Percentiles rank a stretch among this genome's conserved stretches.
These are phyloP conservation scores for Mortierella sp. DNA, from an alignment of 371 early-diverging fungal species.

Conservation along the genomic window DNA sequence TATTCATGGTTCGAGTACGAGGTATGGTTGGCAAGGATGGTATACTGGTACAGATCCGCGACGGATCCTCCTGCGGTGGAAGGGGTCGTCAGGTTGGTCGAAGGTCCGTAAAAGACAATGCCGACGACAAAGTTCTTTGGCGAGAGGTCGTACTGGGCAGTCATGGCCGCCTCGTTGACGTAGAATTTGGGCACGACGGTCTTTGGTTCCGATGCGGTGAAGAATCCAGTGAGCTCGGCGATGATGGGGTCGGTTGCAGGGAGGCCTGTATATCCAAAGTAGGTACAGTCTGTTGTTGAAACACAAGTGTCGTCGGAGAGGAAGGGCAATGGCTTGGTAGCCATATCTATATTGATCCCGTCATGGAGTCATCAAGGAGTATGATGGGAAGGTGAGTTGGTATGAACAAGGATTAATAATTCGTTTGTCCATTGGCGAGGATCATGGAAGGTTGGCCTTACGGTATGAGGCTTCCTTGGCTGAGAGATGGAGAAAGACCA, in stretches of 20 bases:
- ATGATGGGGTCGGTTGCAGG: conserved; percentile 52
- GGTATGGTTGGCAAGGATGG: conserved; percentile 57
- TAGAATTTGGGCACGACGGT: conserved; percentile 42
- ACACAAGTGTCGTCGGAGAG: conserved; percentile 52
- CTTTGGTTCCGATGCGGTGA: conserved; percentile 55
- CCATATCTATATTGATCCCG: conserved; percentile 45
- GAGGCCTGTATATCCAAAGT: conserved; percentile 58
- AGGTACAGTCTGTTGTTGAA: conserved; percentile 49
- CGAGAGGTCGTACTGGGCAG: conserved; percentile 36
- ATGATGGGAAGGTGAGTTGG: neutral
- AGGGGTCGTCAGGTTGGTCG: conserved; percentile 34
- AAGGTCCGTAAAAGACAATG: conserved; percentile 54
- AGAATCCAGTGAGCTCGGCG: conserved; percentile 46
- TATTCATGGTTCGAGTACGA: conserved; percentile 26
- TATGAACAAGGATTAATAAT: neutral
- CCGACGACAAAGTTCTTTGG: conserved; percentile 58
- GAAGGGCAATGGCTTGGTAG: conserved; percentile 47
- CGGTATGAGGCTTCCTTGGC: conserved; percentile 35
- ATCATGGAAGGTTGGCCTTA: no score
- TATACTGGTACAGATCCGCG: conserved; percentile 31
- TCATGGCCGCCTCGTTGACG: conserved; percentile 45
- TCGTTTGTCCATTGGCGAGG: no score
- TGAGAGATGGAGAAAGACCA: conserved; percentile 55
- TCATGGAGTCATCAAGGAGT: neutral
- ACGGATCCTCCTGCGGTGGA: conserved; percentile 11